Percentiles rank a stretch among this genome's conserved stretches.
Conservation (phyloP, 1,284 basidiomycete genomes). For the Leccinum subatratum region DNA sequence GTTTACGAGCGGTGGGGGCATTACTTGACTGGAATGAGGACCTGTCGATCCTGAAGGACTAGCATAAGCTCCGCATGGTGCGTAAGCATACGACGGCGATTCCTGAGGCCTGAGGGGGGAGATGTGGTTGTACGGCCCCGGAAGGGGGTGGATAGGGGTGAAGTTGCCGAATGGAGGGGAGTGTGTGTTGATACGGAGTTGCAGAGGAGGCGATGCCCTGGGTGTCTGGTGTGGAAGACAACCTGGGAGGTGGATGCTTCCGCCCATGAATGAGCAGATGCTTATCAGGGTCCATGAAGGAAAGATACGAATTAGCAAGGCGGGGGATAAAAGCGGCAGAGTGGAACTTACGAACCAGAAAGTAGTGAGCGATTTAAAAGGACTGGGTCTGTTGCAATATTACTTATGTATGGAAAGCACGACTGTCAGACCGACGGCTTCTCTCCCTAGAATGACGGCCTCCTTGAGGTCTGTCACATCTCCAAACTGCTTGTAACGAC, state of each 20-base stretch:
- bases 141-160: slow-evolving; percentile 55
- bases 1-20: slow-evolving; percentile 65
- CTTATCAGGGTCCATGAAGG: slow-evolving; percentile 31
- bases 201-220: slow-evolving; percentile 23
- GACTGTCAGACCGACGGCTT: too few species aligned
- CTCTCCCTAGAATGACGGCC: too few species aligned
- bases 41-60: slow-evolving; percentile 29
- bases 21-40: slow-evolving; percentile 24
- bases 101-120: slow-evolving; percentile 20
- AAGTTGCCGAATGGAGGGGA: slow-evolving; percentile 64
- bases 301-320: slow-evolving; percentile 17
- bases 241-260: slow-evolving; percentile 21
- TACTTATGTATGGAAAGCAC: too few species aligned
- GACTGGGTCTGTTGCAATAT: too few species aligned
- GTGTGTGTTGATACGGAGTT: slow-evolving; percentile 32
- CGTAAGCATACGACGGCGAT: slow-evolving; percentile 25
- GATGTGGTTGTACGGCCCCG: slow-evolving; percentile 21
- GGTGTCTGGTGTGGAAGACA: slow-evolving; percentile 21
- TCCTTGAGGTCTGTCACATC: too few species aligned
- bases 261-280: slow-evolving; percentile 31
- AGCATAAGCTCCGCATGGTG: slow-evolving; percentile 22
- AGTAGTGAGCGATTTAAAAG: slow-evolving; percentile 24
- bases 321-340: slow-evolving; percentile 18
- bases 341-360: slow-evolving; percentile 23
- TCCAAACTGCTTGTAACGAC: too few species aligned